Conservation (phyloP, 148 eudicot species). For the Rhododendron henanense region DNA sequence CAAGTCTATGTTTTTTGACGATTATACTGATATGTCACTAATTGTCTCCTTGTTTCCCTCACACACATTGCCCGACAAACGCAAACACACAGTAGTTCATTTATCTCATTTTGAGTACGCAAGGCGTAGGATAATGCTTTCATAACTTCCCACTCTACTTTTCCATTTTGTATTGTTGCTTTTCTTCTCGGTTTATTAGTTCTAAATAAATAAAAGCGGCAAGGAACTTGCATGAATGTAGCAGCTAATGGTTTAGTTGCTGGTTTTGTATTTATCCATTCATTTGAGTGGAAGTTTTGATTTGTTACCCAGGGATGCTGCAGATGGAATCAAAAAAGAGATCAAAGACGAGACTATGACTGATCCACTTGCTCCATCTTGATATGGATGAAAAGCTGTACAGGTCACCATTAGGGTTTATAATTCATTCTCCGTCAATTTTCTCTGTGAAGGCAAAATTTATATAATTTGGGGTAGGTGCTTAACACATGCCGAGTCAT, state of each 20-base stretch:
- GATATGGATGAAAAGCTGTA: background rate
- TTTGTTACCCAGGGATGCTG: conserved; percentile 18
- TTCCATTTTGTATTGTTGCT: background rate
- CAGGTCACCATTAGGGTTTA: background rate
- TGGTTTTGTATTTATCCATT: background rate
- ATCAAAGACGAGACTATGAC: conserved; percentile 15
- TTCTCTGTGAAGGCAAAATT: background rate
- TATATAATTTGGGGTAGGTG: background rate
- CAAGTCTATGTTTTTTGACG: background rate
- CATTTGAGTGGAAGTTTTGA: background rate
- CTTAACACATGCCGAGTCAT: background rate
- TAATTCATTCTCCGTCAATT: background rate
- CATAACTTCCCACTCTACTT: background rate
- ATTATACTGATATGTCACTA: too few relatives aligned
- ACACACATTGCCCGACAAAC: too few relatives aligned
- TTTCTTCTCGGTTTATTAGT: background rate
- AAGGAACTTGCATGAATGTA: background rate
- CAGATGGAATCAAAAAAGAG: conserved; percentile 19
- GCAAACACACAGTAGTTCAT: background rate
- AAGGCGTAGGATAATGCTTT: background rate
- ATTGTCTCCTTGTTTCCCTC: background rate
- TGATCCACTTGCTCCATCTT: background rate
- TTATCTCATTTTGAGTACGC: background rate
- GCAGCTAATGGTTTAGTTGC: background rate
- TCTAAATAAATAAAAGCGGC: background rate